These are phyloP conservation scores for Hypericum androsaemum DNA, from an alignment of 345 rosid genomes.

Conservation along the genomic window DNA sequence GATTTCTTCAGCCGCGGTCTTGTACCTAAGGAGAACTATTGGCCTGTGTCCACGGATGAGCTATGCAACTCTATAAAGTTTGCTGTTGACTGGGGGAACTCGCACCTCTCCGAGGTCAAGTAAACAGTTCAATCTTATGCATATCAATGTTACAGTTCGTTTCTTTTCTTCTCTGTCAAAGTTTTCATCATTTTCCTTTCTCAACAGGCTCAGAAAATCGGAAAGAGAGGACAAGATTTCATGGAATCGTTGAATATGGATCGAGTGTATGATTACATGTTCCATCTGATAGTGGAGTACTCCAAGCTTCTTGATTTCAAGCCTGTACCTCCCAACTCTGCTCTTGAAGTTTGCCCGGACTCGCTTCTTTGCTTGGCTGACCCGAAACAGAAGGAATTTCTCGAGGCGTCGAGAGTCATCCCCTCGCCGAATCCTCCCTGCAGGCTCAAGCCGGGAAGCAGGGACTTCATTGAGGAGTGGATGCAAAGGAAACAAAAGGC, in stretches of 20 bases:
- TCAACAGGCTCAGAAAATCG: conserved; percentile 60
- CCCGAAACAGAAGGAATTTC: conserved; percentile 36
- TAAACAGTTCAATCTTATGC: not conserved
- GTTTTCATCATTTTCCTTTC: not conserved
- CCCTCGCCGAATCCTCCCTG: conserved; percentile 44
- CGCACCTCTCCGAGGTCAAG: conserved; percentile 49
- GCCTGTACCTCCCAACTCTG: conserved; percentile 60
- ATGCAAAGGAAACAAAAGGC: conserved; percentile 31
- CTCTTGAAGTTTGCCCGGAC: conserved; percentile 53
- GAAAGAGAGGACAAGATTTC: conserved; percentile 59
- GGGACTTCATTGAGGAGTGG: conserved; percentile 25
- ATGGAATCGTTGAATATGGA: conserved; percentile 69
- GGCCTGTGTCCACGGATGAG: conserved; percentile 63
- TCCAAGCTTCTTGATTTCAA: conserved; percentile 66
- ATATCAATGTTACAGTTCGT: not conserved
- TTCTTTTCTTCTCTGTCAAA: not conserved
- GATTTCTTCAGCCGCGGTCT: conserved; percentile 89
- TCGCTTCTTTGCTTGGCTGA: conserved; percentile 78
- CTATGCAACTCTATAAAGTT: conserved; percentile 58
- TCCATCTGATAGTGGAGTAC: conserved; percentile 64
- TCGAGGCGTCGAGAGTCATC: conserved; percentile 34
- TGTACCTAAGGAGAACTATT: conserved; percentile 54
- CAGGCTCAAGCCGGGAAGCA: conserved; percentile 29
- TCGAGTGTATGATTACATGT: conserved; percentile 74
- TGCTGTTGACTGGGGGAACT: conserved; percentile 87